Percentiles rank a stretch among this genome's conserved stretches.
phyloP scores from a whole-genome alignment of 768 basidiomycete genomes.

The Favolaschia claudopus region DNA sequence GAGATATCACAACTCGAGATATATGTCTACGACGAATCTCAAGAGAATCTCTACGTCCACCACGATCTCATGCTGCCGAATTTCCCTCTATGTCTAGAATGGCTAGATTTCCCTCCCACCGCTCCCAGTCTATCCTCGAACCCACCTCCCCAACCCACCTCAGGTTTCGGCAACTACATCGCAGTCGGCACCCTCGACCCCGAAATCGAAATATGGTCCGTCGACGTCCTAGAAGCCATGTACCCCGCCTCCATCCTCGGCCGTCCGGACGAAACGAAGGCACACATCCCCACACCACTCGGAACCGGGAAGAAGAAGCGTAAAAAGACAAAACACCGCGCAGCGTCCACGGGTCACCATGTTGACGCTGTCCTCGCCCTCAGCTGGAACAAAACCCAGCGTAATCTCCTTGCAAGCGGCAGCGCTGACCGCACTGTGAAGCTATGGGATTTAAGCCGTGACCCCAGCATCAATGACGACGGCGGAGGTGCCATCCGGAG shows the following conservation, averaged over 20 bases:
- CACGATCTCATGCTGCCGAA: conserved; percentile 98
- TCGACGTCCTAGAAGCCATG: conserved; percentile 92
- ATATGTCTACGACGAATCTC: conserved; percentile 92
- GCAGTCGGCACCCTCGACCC: conserved; percentile 98
- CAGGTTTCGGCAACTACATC: conserved; percentile 84
- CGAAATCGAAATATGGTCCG: conserved; percentile 98
- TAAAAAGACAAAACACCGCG: conserved; percentile 80
- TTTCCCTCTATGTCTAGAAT: conserved; percentile 98
- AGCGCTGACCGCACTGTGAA: conserved; percentile 97
- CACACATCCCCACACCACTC: conserved; percentile 76
- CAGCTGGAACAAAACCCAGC: conserved; percentile 90
- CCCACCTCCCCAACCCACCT: conserved; percentile 36
- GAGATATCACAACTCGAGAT: conserved; percentile 95
- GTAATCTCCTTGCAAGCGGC: conserved; percentile 91
- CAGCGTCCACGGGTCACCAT: conserved; percentile 72
- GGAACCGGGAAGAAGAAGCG: conserved; percentile 98
- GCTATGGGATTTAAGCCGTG: conserved; percentile 91
- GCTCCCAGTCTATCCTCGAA: conserved; percentile 50
- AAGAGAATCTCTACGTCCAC: conserved; percentile 94
- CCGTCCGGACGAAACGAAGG: conserved; percentile 82
- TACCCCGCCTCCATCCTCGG: conserved; percentile 94
- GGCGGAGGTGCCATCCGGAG: conserved; percentile 78
- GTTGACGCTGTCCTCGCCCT: conserved; percentile 94
- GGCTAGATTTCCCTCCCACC: conserved; percentile 94
- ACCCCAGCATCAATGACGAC: conserved; percentile 59